Base-by-base conservation (phyloP, 148 eudicot genomes). In the Nyssa sinensis region DNA sequence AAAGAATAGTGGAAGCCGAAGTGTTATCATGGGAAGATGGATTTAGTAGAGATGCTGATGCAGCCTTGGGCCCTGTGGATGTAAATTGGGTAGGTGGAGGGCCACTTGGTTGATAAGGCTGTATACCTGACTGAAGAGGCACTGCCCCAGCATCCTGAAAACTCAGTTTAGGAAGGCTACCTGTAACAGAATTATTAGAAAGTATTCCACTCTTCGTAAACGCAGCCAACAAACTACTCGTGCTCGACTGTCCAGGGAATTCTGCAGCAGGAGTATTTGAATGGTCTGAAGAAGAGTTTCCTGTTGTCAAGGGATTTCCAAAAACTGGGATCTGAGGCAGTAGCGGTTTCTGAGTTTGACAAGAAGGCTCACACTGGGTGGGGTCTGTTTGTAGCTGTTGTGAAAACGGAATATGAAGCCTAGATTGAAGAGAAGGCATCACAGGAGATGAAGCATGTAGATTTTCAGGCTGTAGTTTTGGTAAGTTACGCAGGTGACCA, bases 141-240 rank as follows among this genome's bases (percentile, higher is more conserved):
- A 44, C 25, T 66, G 78, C 44, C 67, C 62, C 51, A 44, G 55
- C 31, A n/a, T n/a, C n/a, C n/a, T n/a, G n/a, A n/a, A n/a, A n/a
- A n/a, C n/a, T n/a, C n/a, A n/a, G n/a, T n/a, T n/a, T n/a, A n/a
- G n/a, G n/a, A n/a, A n/a, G n/a, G n/a, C n/a, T n/a, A n/a, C n/a
- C n/a, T n/a, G n/a, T n/a, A n/a, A n/a, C n/a, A n/a, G n/a, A n/a
- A 29, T 66, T 75, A 33, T 63, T 74, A 31, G 82, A 49, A 44
- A 84, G 78, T 34, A 79, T 77, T 69, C 88, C 91, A 77, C 85
- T 87, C 66, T 87, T 83, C 77, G 79, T 67, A 24, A 85, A 85
- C 78, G 95, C 89, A 78, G 88, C 85, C 79, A 88, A 80, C 79
- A 86, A 80, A 72, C 72, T 82, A 72, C 86, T 84, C 47, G 88